These are phyloP conservation scores for Madurella fahalii DNA, from an alignment of 2,329 filamentous ascomycete species.

Conservation along the genomic window DNA sequence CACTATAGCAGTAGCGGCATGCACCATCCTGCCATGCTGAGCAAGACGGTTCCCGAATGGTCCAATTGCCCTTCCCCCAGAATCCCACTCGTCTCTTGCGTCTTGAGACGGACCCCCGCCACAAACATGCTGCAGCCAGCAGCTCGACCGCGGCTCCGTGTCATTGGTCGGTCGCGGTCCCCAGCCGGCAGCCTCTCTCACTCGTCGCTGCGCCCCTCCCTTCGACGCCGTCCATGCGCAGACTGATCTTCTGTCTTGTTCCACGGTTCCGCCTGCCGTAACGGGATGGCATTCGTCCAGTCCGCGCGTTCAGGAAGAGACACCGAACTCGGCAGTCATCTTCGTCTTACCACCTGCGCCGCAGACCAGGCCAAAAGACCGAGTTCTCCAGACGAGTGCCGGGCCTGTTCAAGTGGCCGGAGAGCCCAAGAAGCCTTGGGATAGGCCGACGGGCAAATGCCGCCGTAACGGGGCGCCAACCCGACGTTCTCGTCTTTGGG, in stretches of 20 bases:
- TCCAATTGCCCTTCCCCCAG: no score
- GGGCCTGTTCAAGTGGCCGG: no score
- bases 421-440: no score
- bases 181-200: background rate
- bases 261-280: background rate
- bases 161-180: slow-evolving; percentile 2
- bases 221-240: slow-evolving; percentile 1
- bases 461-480: no score
- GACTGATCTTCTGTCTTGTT: background rate
- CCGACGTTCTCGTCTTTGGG: no score
- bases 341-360: no score
- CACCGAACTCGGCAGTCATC: background rate
- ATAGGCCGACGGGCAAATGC: no score
- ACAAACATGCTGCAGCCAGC: background rate
- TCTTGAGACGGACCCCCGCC: no score
- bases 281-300: background rate
- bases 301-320: background rate
- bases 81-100: no score
- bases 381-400: no score
- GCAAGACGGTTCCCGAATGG: no score
- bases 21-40: background rate
- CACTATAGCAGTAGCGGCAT: background rate
- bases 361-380: no score
- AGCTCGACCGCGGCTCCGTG: background rate
- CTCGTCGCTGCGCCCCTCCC: background rate